These are phyloP conservation scores for Russula griseocarnosa DNA, from an alignment of 768 basidiomycete genomes.

Conservation along the genomic window DNA sequence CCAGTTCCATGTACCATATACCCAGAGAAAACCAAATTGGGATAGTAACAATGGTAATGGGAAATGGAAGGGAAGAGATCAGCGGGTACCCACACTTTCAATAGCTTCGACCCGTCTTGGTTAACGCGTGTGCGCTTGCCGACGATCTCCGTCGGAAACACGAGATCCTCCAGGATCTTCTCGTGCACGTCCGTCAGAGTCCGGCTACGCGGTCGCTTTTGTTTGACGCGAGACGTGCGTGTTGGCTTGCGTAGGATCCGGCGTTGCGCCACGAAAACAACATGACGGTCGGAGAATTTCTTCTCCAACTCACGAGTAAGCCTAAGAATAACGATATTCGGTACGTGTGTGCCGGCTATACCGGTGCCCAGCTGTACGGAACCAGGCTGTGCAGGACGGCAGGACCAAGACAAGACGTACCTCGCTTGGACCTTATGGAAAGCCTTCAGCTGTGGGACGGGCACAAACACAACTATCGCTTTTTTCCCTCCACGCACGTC, in stretches of 20 bases:
- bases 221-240: conserved; percentile 85
- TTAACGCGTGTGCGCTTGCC: conserved; percentile 96
- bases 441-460: conserved; percentile 94
- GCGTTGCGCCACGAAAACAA: conserved; percentile 98
- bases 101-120: conserved; percentile 89
- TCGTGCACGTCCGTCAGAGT: conserved; percentile 98
- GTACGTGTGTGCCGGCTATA: neutral
- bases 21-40: conserved; percentile 12
- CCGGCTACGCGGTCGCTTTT: conserved; percentile 95
- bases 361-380: neutral
- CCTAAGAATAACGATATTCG: conserved; percentile 41
- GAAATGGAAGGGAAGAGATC: conserved; percentile 9
- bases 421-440: conserved; percentile 98
- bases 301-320: conserved; percentile 99
- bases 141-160: conserved; percentile 98
- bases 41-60: conserved; percentile 15
- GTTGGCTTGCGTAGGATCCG: conserved; percentile 97
- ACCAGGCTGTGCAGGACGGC: neutral
- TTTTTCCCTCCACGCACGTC: conserved; percentile 99
- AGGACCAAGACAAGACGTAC: conserved; percentile 42
- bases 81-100: conserved; percentile 83
- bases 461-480: conserved; percentile 98
- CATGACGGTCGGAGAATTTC: conserved; percentile 99
- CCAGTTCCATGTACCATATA: neutral
- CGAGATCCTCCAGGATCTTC: conserved; percentile 97